Base-by-base conservation (phyloP, 2,329 filamentous ascomycete species). In the Fusarium globosum region DNA sequence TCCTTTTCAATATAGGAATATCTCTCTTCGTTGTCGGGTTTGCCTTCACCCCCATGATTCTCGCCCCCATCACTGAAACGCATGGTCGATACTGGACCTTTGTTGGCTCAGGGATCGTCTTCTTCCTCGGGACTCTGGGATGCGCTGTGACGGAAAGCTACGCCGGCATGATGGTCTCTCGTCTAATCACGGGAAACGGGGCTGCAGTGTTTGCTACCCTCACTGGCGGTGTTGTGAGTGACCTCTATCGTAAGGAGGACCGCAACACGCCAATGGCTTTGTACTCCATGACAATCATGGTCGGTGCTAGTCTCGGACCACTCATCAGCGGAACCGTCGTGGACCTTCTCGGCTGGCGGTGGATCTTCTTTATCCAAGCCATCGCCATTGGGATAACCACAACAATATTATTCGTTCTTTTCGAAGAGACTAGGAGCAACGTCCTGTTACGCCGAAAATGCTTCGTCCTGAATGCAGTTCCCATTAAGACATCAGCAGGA, bases 221-320 rank as follows among this genome's bases (percentile, higher is more conserved):
- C 83, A 89, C 92, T 0, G 91, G 91, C 7, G 91, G 91, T 2
- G 90, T 93, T 2, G 88, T 93, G 8, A 88, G 88, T 55, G 91
- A 93, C 63, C 88, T 93, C 41, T 93, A 91, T 71, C 86, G 89
- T 52, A 85, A 89, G 0, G 81, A 89, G 64, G 86, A 92, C 45
- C 85, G 92, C 18, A 93, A 93, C 68, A 90, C 89, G 0, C 90
- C 91, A 0, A 93, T 93, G 91, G 88, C 90, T 0, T 78, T 93
- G 3, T 93, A 92, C 79, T 88, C 89, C 0, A 87, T 88, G 1
- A 84, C 86, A 12, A 90, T 90, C 1, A 82, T 93, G 9, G 85
- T 89, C 20, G 91, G 91, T 1, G 91, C 90, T 1, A 91, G 91
- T 0, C 79, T 91, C 2, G 91, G 91, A 0, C 91, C 91, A 2